Conservation (phyloP, 2,329 filamentous ascomycete species). For the Epichloe hybrida region DNA sequence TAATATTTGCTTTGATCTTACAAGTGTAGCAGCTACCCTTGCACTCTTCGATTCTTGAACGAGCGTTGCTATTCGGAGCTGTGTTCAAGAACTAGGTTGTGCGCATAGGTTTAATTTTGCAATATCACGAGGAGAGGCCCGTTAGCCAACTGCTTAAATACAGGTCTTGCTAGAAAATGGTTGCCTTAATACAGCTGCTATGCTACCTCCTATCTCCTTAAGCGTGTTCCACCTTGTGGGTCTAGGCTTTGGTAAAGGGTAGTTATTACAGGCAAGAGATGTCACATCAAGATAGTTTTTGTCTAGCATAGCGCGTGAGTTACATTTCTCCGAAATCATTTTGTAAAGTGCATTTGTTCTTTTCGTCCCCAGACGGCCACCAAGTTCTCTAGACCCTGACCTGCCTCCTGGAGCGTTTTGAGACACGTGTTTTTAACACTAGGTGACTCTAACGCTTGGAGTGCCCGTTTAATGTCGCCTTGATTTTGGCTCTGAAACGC, state of each 20-base stretch:
- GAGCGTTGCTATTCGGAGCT: no score
- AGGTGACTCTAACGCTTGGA: conserved; percentile 4
- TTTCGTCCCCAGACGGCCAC: conserved; percentile 7
- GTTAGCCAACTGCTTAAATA: no score
- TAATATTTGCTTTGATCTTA: no score
- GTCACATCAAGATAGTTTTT: neutral
- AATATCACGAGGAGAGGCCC: no score
- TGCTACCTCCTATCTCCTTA: no score
- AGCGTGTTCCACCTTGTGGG: no score
- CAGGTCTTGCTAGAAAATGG: no score
- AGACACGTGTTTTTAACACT: conserved; percentile 5
- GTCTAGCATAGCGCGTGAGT: neutral
- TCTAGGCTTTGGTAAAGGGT: neutral
- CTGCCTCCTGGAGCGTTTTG: conserved; percentile 6
- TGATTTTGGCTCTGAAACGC: conserved; percentile 2
- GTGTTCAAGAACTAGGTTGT: no score
- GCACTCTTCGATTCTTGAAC: no score
- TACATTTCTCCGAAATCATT: neutral
- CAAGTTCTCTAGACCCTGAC: conserved; percentile 5
- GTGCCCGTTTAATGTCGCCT: conserved; percentile 4
- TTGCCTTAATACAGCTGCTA: no score
- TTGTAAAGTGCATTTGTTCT: conserved; percentile 3
- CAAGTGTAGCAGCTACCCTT: no score
- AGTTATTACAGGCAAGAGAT: neutral
- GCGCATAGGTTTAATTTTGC: no score